Base-by-base conservation (phyloP, 495 filamentous ascomycete genomes). In the Aspergillus sparsus region DNA sequence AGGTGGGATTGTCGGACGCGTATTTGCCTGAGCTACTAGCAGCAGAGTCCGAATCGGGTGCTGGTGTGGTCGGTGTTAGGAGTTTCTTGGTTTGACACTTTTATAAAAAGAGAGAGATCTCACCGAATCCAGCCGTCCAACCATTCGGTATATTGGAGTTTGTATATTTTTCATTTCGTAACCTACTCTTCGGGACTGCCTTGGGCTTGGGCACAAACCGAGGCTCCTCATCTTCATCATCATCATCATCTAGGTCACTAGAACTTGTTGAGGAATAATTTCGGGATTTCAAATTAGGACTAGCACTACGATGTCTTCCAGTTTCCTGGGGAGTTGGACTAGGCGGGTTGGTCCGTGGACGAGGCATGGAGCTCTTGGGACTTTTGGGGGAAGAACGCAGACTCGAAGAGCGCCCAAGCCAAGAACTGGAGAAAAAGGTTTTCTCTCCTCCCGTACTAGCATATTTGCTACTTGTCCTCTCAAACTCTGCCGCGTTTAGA, bases 391-490 rank as follows among this genome's bases (percentile, higher is more conserved):
- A 71, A 49, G 75, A 71, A n/a, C 81, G 76, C 56, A 71, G 68
- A 61, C 74, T 82, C 1, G 74, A 61, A 27, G 81, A 78, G 44
- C 80, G 75, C 10, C 71, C 69, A 12, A 85, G 62, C 15, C 69
- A 70, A 31, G 77, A 71, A 60, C 72, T 77, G 7, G 71, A 71
- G 57, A 85, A 76, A 60, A 80, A 79, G 0, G 85, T 87, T 76
- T 82, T 89, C 67, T 94, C 91, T 13, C 89, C 89, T 52, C 85
- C 83, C 33, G 82, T 72, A 3, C 80, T 83, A 37, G 85, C 80
- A 67, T 96, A 94, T 0, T 87, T 84, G 7, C 86, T 89, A 56
- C 89, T 85, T 27, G 81, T 72, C 9, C 89, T 81, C 44, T 77
- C 70, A 59, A 70, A 70, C 3, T 77, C 77, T 9, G 77, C 72